Percentiles rank a stretch among this genome's conserved stretches.
phyloP scores from a whole-genome alignment of 2,329 filamentous ascomycete species.

The Xylariomycetidae sp. region DNA sequence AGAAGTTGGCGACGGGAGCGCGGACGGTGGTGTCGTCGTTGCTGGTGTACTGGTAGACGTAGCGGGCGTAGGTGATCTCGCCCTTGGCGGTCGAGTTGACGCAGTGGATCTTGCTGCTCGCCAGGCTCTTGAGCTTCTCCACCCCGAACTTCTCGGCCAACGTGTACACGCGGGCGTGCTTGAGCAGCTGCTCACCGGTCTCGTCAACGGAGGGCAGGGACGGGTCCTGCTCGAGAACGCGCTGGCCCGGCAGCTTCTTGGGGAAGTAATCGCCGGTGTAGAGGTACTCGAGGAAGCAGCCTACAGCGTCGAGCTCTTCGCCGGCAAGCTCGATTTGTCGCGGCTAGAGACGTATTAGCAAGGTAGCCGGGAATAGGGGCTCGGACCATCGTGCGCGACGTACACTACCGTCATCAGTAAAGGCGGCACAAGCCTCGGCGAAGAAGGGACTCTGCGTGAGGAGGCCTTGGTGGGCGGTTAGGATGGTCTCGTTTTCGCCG shows the following conservation, averaged over 20 bases:
- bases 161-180: conserved; percentile 85
- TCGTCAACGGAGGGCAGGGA: conserved; percentile 62
- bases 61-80: conserved; percentile 87
- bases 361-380: not conserved
- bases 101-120: conserved; percentile 86
- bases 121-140: conserved; percentile 63
- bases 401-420: conserved; percentile 57
- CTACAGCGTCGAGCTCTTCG: conserved; percentile 67
- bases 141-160: conserved; percentile 74
- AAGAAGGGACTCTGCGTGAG: conserved; percentile 72
- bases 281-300: conserved; percentile 75
- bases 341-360: conserved; percentile 42
- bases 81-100: conserved; percentile 82
- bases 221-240: conserved; percentile 64
- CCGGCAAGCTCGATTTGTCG: conserved; percentile 62
- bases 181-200: conserved; percentile 75
- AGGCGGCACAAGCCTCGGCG: conserved; percentile 52
- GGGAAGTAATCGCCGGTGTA: conserved; percentile 89
- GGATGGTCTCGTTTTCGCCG: conserved; percentile 52
- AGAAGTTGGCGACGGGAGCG: conserved; percentile 82
- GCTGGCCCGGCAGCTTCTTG: conserved; percentile 54
- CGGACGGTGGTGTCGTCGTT: conserved; percentile 67
- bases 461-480: conserved; percentile 76
- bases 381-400: conserved; percentile 24
- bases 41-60: conserved; percentile 74